A percentile compares a stretch with the other conserved stretches of the same genome.
phyloP scores from a whole-genome alignment of 495 filamentous ascomycete species.

The Xanthoparmelia taractica region DNA sequence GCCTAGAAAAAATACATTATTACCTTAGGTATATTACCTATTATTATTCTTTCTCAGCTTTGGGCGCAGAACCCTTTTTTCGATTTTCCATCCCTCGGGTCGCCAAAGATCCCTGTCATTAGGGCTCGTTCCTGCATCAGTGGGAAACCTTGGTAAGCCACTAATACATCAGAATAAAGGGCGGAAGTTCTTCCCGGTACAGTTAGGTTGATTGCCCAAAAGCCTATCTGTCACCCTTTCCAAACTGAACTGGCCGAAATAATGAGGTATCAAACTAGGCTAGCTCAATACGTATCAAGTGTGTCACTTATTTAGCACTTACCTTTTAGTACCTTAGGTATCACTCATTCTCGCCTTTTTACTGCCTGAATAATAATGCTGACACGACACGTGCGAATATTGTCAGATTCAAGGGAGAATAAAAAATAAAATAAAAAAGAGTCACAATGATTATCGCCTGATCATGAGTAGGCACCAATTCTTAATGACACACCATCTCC shows the following conservation, averaged over 20 bases:
- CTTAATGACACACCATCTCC: neutral
- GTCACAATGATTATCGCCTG: too few relatives aligned
- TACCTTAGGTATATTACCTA: too few relatives aligned
- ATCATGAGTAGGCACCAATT: too few relatives aligned
- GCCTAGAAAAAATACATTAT: neutral
- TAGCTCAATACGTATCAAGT: neutral
- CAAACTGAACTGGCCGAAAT: neutral
- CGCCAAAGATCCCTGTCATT: constrained; percentile 6
- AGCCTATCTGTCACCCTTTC: neutral
- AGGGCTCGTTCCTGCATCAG: constrained; percentile 18
- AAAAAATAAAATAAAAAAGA: too few relatives aligned
- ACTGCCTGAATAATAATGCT: neutral
- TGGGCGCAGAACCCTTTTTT: constrained; percentile 2
- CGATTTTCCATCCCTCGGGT: neutral
- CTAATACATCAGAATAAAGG: neutral
- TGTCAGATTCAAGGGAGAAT: neutral
- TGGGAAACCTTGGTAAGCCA: constrained; percentile 9
- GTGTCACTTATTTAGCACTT: too few relatives aligned
- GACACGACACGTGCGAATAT: too few relatives aligned
- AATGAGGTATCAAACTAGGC: neutral
- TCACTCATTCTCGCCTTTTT: neutral
- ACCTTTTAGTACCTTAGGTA: neutral
- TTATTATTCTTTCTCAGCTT: neutral
- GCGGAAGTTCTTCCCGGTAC: constrained; percentile 1
- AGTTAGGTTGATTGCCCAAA: neutral